phyloP scores from a whole-genome alignment of 768 basidiomycete genomes.

The Trametes punicea region DNA sequence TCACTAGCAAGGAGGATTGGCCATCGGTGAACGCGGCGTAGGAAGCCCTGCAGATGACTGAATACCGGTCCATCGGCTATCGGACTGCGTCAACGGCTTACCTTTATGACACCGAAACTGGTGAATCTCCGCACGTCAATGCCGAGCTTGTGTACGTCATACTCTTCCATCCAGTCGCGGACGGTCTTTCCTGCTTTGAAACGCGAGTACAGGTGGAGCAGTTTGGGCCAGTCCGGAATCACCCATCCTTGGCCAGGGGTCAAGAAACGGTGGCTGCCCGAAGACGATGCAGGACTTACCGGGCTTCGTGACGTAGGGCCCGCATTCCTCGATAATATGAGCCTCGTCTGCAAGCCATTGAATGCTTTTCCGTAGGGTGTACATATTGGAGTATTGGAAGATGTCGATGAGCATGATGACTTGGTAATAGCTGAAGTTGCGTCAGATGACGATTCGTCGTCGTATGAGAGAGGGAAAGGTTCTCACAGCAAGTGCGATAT shows the following conservation, averaged over 20 bases:
- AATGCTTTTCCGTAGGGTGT: conserved; percentile 82
- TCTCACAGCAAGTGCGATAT: conserved; percentile 89
- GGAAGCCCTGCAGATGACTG: conserved; percentile 60
- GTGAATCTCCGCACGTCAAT: conserved; percentile 94
- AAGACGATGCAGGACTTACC: conserved; percentile 37
- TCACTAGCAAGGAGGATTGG: conserved; percentile 57
- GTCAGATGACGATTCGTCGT: not conserved
- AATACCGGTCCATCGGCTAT: not conserved
- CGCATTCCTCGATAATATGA: conserved; percentile 88
- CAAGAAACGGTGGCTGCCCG: not conserved
- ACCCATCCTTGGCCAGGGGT: conserved; percentile 40
- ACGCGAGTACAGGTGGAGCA: conserved; percentile 83
- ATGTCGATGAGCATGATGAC: conserved; percentile 96
- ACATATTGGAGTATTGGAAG: conserved; percentile 98
- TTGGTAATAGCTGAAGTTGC: conserved; percentile 75
- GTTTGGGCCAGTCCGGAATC: conserved; percentile 82
- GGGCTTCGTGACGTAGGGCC: conserved; percentile 81
- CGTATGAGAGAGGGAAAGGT: not conserved
- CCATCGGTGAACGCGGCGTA: conserved; percentile 91
- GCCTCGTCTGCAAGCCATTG: conserved; percentile 84
- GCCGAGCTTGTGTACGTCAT: conserved; percentile 66
- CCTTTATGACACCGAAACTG: conserved; percentile 97
- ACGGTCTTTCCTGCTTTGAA: conserved; percentile 81
- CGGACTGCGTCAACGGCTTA: conserved; percentile 23
- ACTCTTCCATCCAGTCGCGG: conserved; percentile 81